phyloP scores from a whole-genome alignment of 192 early-diverging fungal species.

The Kappamyces sp. region DNA sequence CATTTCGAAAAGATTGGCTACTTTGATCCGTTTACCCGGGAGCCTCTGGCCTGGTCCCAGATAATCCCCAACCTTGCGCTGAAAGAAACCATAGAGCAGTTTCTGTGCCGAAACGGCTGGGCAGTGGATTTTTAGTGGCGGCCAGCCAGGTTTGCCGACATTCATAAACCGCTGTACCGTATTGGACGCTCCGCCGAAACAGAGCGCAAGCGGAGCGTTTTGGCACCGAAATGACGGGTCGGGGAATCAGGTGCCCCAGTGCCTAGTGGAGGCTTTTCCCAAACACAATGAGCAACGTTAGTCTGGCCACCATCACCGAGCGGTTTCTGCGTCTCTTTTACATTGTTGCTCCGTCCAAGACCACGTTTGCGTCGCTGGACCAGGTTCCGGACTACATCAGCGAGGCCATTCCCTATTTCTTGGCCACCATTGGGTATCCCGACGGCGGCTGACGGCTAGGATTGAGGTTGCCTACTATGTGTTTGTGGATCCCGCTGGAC shows the following conservation, averaged over 20 bases:
- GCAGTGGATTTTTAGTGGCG: too few relatives aligned
- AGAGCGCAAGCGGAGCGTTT: too few relatives aligned
- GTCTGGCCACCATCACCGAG: too few relatives aligned
- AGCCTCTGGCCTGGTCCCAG: conserved; percentile 59
- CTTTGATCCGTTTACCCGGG: conserved; percentile 73
- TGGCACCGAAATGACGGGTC: too few relatives aligned
- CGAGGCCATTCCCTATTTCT: conserved; percentile 46
- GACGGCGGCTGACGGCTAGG: too few relatives aligned
- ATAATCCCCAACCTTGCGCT: conserved; percentile 71
- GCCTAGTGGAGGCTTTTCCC: too few relatives aligned
- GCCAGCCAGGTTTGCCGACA: too few relatives aligned
- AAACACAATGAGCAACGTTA: too few relatives aligned
- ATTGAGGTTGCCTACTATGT: conserved; percentile 1
- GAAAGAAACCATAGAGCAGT: conserved; percentile 26
- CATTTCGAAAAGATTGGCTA: conserved; percentile 74
- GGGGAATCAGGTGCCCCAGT: too few relatives aligned
- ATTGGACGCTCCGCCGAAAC: too few relatives aligned
- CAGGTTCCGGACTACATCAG: conserved; percentile 49
- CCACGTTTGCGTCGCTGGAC: conserved; percentile 28
- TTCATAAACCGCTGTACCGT: too few relatives aligned
- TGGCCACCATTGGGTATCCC: conserved; percentile 26
- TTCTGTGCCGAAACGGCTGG: too few relatives aligned
- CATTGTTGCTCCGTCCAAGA: conserved; percentile 37
- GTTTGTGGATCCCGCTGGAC: neutral
- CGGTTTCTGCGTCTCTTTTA: conserved; percentile 40